Conservation (phyloP, 1,284 basidiomycete genomes). For the Ustanciosporium gigantosporum region DNA sequence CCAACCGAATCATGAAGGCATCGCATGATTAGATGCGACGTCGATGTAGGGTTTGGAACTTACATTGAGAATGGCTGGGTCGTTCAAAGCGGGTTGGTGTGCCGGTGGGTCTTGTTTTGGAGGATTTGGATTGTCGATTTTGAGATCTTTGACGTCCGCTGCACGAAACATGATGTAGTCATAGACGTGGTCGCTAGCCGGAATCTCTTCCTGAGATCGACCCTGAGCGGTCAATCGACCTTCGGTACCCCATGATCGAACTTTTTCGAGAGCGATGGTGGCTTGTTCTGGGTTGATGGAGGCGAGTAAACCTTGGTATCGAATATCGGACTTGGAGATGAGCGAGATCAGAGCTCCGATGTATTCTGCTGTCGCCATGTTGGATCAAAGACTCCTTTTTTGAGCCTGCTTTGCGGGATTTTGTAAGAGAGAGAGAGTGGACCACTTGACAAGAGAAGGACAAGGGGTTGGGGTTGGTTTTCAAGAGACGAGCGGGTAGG, state of each 20-base stretch:
- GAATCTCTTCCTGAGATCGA: slow-evolving; percentile 64
- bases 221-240: slow-evolving; percentile 67
- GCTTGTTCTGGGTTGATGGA: slow-evolving; percentile 80
- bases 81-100: slow-evolving; percentile 35
- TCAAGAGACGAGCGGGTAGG: no score
- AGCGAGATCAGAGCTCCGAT: slow-evolving; percentile 70
- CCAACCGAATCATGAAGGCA: no score
- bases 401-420: not conserved
- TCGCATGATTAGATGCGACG: no score
- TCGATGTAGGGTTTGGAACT: slow-evolving; percentile 18
- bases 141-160: slow-evolving; percentile 62
- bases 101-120: slow-evolving; percentile 21
- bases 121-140: slow-evolving; percentile 61
- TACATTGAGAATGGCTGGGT: slow-evolving; percentile 55
- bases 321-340: slow-evolving; percentile 85
- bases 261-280: slow-evolving; percentile 83
- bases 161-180: slow-evolving; percentile 66
- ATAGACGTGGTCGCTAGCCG: slow-evolving; percentile 60
- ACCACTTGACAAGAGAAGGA: no score
- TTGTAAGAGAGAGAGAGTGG: no score
- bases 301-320: slow-evolving; percentile 81
- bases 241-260: slow-evolving; percentile 86
- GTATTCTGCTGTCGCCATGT: slow-evolving; percentile 51
- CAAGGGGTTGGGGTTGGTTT: no score
- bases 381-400: no score